Evolutionary conservation across 371 early-diverging fungal species (phyloP).

Genomic region (Mortierella sp.): DNA sequence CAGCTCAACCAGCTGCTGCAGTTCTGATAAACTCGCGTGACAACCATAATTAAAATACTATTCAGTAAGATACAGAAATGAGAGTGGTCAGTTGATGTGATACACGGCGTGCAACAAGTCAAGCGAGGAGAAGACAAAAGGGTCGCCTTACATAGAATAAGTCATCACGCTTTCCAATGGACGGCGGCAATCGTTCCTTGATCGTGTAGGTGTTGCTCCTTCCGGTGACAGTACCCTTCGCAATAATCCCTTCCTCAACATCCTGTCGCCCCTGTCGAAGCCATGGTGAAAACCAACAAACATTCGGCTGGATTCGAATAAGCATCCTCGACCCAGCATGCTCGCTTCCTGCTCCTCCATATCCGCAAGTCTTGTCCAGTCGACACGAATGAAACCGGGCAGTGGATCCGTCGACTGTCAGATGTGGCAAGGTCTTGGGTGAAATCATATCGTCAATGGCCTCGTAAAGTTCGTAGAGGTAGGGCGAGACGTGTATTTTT

Average conservation of each 20-base stretch:
- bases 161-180: conserved; percentile 34
- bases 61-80: neutral
- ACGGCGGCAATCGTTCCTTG: conserved; percentile 32
- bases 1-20: conserved; percentile 32
- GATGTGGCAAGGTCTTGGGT: conserved; percentile 32
- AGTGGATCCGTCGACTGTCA: conserved; percentile 38
- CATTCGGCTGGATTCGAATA: conserved; percentile 53
- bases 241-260: neutral
- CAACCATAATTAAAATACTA: conserved; percentile 47
- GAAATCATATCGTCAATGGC: conserved; percentile 46
- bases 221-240: conserved; percentile 21
- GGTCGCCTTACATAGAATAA: conserved; percentile 30
- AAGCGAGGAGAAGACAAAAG: too few relatives aligned
- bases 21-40: conserved; percentile 42
- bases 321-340: conserved; percentile 36
- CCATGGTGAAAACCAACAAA: conserved; percentile 41
- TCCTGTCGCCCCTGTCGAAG: conserved; percentile 6
- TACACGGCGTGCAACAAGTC: neutral
- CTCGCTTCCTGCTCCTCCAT: conserved; percentile 47
- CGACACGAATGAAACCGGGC: conserved; percentile 55
- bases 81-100: neutral
- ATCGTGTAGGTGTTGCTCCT: conserved; percentile 21
- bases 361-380: conserved; percentile 36
- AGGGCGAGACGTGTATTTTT: conserved; percentile 60
- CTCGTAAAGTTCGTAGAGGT: conserved; percentile 54